A percentile compares a stretch with the other conserved stretches of the same genome.
These are phyloP conservation scores for Thraustochytrium striatum DNA, from an alignment of 352 stramenopile species.

Conservation along the genomic window DNA sequence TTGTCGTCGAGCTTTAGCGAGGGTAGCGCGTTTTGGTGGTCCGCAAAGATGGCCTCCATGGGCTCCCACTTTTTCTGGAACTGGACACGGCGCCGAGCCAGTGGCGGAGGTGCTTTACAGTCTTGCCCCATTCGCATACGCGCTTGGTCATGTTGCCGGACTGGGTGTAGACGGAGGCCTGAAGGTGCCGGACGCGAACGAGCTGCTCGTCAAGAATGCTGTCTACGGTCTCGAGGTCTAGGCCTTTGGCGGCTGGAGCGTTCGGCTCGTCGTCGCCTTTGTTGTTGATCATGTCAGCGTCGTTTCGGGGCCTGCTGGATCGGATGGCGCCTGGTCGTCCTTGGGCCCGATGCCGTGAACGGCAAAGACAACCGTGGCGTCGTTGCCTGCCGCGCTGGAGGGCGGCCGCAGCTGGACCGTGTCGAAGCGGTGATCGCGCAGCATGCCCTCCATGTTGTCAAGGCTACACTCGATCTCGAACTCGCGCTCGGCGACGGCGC, in stretches of 20 bases:
- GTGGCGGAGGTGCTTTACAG: slow-evolving; percentile 7
- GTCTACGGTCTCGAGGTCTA: slow-evolving; percentile 24
- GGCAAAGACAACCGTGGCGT: not conserved
- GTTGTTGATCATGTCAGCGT: no score
- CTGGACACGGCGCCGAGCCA: slow-evolving; percentile 9
- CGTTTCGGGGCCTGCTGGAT: no score
- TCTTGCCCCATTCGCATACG: not conserved
- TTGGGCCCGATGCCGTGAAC: no score
- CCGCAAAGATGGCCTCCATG: slow-evolving; percentile 38
- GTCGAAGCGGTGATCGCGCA: not conserved
- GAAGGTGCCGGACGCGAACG: not conserved
- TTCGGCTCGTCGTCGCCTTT: no score
- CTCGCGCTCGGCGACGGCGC: slow-evolving; percentile 37
- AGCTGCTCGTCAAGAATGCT: slow-evolving; percentile 34
- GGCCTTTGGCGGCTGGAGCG: not conserved
- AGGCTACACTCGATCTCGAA: slow-evolving; percentile 31
- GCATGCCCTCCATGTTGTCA: slow-evolving; percentile 10
- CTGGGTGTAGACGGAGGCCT: not conserved
- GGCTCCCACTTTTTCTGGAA: slow-evolving; percentile 46
- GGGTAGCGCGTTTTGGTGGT: not conserved
- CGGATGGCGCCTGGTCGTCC: no score
- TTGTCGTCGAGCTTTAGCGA: slow-evolving; percentile 24
- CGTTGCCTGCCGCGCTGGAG: not conserved
- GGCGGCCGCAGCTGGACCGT: no score
- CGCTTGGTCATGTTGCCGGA: slow-evolving; percentile 30